Base-by-base conservation (phyloP, 2,329 filamentous ascomycete species). In the Pseudocercospora vitis region DNA sequence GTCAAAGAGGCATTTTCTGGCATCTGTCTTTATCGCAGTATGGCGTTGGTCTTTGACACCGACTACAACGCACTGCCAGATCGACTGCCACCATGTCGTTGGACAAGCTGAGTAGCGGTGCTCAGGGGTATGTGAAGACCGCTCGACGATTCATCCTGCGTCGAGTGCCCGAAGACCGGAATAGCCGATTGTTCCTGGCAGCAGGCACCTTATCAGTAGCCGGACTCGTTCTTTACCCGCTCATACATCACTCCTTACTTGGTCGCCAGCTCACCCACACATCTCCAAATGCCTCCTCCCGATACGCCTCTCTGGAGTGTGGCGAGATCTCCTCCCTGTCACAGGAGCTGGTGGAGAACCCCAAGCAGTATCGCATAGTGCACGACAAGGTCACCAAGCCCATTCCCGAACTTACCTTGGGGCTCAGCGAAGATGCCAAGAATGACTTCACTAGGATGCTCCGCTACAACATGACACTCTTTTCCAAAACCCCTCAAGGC, bases 351-450 rank as follows among this genome's bases (percentile, higher is more conserved):
- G 55, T 60, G 9, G 57, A 60, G 19, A 55, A 54, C 26, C 31
- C 52, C 12, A 56, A 56, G 29, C 37, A 48, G n/a, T 62, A 60
- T 48, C 55, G 54, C 42, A 35, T 51, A 18, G 40, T 40, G 1
- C 60, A 62, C 44, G 60, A 62, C 28, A 62, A 62, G 37, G 52
- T 62, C 12, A 53, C 53, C 19, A 60, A 58, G 26, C 47, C 48
- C 12, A 53, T 60, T 29, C 52, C 52, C 19, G 50, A 51, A 7
- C 50, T 62, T n/a, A 53, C 47, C 2, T 35, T 57, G 16, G 52
- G 44, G 2, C 44, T 58, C 12, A 48, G 47, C 9, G 37, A 54
- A 7, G 52, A 61, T 14, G 31, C 52, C n/a, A 21, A 8, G 14
- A 53, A 55, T 40, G 31, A 59, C 32, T 62, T 64, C 55, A 64